A percentile compares a stretch with the other conserved stretches of the same genome.
Conservation (phyloP, 2,329 filamentous ascomycete species). For the Pseudopyrenochaeta lycopersici region DNA sequence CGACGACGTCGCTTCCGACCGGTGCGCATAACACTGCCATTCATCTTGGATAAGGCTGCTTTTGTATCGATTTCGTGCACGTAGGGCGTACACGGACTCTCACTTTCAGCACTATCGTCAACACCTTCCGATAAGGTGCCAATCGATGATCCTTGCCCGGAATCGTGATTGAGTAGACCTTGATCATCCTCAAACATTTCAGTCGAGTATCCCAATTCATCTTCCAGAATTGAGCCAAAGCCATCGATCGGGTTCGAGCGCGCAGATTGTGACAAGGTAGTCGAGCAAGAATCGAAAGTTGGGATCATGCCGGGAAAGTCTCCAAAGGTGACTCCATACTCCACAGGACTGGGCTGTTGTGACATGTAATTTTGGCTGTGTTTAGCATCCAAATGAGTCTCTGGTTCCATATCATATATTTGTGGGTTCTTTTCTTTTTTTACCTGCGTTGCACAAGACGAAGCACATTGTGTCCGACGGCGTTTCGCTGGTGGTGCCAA, state of each 20-base stretch:
- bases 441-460: slow-evolving; percentile 6
- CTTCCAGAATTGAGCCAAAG: background rate
- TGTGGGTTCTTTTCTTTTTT: slow-evolving; percentile 4
- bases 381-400: slow-evolving; percentile 8
- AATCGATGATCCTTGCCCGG: slow-evolving; percentile 37
- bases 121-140: slow-evolving; percentile 31
- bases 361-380: slow-evolving; percentile 8
- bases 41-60: slow-evolving; percentile 6
- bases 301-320: slow-evolving; percentile 36
- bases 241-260: slow-evolving; percentile 1
- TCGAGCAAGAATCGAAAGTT: slow-evolving; percentile 15
- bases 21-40: slow-evolving; percentile 15
- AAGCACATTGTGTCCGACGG: slow-evolving; percentile 36
- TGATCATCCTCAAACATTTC: slow-evolving; percentile 22
- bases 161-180: slow-evolving; percentile 26
- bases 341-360: slow-evolving; percentile 12
- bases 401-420: background rate
- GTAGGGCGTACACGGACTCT: slow-evolving; percentile 14
- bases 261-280: slow-evolving; percentile 5
- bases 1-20: slow-evolving; percentile 37
- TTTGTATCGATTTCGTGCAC: background rate
- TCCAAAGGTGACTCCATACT: slow-evolving; percentile 37
- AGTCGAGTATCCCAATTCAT: slow-evolving; percentile 3
- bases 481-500: slow-evolving; percentile 37
- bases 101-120: slow-evolving; percentile 19